Evolutionary conservation across 2,329 filamentous ascomycete species (phyloP), one percentile per base, ranked within the genome.

Genomic region (Verticillium dahliae): DNA sequence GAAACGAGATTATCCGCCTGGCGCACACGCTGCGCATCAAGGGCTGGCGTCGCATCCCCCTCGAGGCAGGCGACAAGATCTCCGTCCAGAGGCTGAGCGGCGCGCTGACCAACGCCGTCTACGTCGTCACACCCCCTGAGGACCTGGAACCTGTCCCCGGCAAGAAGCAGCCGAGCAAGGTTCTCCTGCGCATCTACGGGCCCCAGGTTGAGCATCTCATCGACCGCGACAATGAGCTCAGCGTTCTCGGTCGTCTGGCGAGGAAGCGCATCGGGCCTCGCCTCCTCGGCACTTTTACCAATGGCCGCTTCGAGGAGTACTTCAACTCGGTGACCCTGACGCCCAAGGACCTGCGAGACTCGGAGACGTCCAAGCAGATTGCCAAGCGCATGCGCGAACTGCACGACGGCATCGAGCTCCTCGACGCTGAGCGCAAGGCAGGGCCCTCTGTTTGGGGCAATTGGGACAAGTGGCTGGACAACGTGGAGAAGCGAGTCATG

Each of bases 331-430:
- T 86, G 41, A 88, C 95, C 0, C 82, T 99, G 52, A 94, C 88
- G 0, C 82, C 89, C 0, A 80, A 84, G 33, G 90, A 96, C 66
- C 76, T 99, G 56, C 88, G 91, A 41, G 85, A 91, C 37, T 85
- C 91, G 0, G 90, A 92, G 58, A 97, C 91, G 0, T 96, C 90
- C 38, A 90, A 85, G 70, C 91, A 97, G 71, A 99, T 99, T 70
- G 94, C 95, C 13, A 98, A 98, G 80, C 90, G 95, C 58, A 97
- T 99, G 92, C 85, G 93, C 65, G 95, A 99, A 74, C 82, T 99
- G 39, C 95, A 99, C 69, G 91, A 97, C 59, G 95, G 95, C 0
- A 89, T 99, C 64, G 92, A 97, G 34, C 80, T 99, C 22, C 82
- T 97, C 0, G 84, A 89, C 1, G 81, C 87, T 39, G 95, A 99